Percentiles rank a stretch among this genome's conserved stretches.
Evolutionary conservation across 2,329 filamentous ascomycete genomes (phyloP).

Genomic region (Westerdykella ornata): DNA sequence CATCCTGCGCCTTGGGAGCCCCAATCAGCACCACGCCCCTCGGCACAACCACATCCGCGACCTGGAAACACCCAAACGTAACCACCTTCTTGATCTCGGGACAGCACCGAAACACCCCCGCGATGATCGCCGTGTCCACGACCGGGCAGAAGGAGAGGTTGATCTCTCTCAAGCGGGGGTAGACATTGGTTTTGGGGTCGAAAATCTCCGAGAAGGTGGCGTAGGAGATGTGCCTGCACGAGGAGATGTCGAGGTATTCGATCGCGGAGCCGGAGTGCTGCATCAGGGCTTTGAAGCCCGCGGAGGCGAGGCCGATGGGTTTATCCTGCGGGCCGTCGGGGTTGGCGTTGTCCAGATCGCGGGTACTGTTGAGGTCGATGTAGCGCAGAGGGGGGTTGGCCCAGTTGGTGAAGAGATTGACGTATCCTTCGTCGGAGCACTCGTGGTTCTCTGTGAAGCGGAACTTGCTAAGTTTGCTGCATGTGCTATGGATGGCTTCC

Average conservation of each 20-base stretch:
- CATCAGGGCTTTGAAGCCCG: constrained; percentile 77
- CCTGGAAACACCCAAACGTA: constrained; percentile 57
- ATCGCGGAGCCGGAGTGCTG: constrained; percentile 65
- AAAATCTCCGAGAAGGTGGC: constrained; percentile 72
- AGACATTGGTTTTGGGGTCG: constrained; percentile 46
- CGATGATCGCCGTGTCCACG: constrained; percentile 59
- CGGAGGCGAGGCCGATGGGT: constrained; percentile 64
- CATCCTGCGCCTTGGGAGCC: constrained; percentile 52
- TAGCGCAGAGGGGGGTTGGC: constrained; percentile 62
- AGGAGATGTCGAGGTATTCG: constrained; percentile 66
- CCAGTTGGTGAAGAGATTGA: constrained; percentile 68
- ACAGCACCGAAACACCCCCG: constrained; percentile 57
- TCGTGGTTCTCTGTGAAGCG: constrained; percentile 71
- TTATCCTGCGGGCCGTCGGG: constrained; percentile 56
- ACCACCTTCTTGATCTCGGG: constrained; percentile 53
- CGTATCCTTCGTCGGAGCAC: constrained; percentile 70
- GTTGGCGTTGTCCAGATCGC: constrained; percentile 64
- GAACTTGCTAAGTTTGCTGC: constrained; percentile 64
- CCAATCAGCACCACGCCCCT: constrained; percentile 55
- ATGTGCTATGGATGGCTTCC: constrained; percentile 62
- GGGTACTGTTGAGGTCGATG: constrained; percentile 70
- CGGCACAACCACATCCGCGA: constrained; percentile 52
- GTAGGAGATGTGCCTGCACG: constrained; percentile 72
- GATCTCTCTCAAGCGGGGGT: constrained; percentile 62
- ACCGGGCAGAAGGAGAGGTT: constrained; percentile 72